phyloP scores from a whole-genome alignment of 352 stramenopile genomes.

The Globisporangium orthogonon region DNA sequence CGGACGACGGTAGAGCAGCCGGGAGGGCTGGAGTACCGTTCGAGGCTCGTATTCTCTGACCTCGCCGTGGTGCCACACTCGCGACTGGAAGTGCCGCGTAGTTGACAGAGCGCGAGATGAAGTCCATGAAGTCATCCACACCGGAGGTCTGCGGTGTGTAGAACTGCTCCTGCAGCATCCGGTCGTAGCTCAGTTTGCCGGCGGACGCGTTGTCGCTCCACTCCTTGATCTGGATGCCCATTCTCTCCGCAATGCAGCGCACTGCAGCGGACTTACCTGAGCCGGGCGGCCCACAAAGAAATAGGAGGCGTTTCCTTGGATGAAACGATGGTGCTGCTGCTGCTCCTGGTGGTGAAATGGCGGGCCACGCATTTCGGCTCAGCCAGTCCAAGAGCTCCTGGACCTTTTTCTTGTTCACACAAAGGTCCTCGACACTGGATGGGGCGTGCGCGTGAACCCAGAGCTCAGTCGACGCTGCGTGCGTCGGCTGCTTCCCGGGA shows the following conservation, averaged over 20 bases:
- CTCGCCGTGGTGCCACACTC: slow-evolving; percentile 1
- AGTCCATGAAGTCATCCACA: slow-evolving; percentile 73
- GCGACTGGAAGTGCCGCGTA: slow-evolving; percentile 53
- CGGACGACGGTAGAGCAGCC: not conserved
- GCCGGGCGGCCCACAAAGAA: slow-evolving; percentile 75
- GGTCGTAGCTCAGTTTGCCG: slow-evolving; percentile 44
- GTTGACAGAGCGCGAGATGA: slow-evolving; percentile 60
- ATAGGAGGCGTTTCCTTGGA: slow-evolving; percentile 51
- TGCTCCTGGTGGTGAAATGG: not conserved
- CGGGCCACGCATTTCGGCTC: slow-evolving; percentile 15
- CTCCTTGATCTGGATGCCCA: slow-evolving; percentile 48
- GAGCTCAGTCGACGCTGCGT: slow-evolving; percentile 13
- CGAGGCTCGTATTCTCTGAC: not conserved
- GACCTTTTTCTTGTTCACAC: slow-evolving; percentile 81
- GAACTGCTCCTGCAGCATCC: slow-evolving; percentile 45
- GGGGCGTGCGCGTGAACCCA: slow-evolving; percentile 50
- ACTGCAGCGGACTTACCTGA: slow-evolving; percentile 80
- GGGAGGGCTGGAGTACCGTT: not conserved
- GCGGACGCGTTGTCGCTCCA: slow-evolving; percentile 69
- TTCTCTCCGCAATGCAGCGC: slow-evolving; percentile 38
- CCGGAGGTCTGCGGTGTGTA: slow-evolving; percentile 36
- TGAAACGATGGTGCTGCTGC: slow-evolving; percentile 3
- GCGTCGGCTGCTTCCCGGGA: not conserved
- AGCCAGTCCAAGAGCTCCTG: slow-evolving; percentile 70
- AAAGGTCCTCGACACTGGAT: slow-evolving; percentile 51